Evolutionary conservation across 2,329 filamentous ascomycete species (phyloP).

Genomic region (Alternaria brassicae): DNA sequence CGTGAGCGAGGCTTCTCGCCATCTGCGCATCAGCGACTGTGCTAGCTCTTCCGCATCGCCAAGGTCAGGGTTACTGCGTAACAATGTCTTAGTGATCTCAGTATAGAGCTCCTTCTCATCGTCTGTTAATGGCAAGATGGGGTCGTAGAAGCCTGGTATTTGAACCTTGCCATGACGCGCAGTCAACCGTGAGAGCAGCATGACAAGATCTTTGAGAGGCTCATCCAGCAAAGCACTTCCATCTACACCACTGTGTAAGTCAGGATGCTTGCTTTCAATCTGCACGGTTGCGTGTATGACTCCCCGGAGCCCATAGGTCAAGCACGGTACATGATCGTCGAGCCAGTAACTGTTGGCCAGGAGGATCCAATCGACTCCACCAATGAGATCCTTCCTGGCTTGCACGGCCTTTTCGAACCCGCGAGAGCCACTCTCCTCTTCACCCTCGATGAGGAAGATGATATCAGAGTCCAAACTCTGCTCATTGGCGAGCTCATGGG

Average conservation of each 20-base stretch:
- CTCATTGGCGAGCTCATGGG: constrained; percentile 85
- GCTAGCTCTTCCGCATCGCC: constrained; percentile 74
- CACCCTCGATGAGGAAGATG: constrained; percentile 92
- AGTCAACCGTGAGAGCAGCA: constrained; percentile 81
- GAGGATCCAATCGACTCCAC: constrained; percentile 90
- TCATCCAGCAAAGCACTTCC: constrained; percentile 90
- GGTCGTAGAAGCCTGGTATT: constrained; percentile 88
- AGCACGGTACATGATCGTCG: constrained; percentile 90
- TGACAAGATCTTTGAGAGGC: constrained; percentile 87
- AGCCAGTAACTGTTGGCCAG: constrained; percentile 99
- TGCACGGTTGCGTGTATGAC: constrained; percentile 93
- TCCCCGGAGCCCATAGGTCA: constrained; percentile 92
- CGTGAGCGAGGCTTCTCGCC: constrained; percentile 93
- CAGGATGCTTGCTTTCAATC: constrained; percentile 83
- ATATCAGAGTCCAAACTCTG: constrained; percentile 86
- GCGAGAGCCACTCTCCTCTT: constrained; percentile 92
- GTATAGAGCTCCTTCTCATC: constrained; percentile 83
- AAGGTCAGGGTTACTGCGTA: constrained; percentile 72
- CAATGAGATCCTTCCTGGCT: constrained; percentile 82
- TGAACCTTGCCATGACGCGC: constrained; percentile 80
- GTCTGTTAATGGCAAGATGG: constrained; percentile 75
- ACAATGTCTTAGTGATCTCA: constrained; percentile 79
- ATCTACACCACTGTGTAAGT: constrained; percentile 96
- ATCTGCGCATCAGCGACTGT: constrained; percentile 85
- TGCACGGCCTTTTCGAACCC: constrained; percentile 86